Base-by-base conservation (phyloP, 192 early-diverging fungal genomes). In the Tieghemiomyces parasiticus region DNA sequence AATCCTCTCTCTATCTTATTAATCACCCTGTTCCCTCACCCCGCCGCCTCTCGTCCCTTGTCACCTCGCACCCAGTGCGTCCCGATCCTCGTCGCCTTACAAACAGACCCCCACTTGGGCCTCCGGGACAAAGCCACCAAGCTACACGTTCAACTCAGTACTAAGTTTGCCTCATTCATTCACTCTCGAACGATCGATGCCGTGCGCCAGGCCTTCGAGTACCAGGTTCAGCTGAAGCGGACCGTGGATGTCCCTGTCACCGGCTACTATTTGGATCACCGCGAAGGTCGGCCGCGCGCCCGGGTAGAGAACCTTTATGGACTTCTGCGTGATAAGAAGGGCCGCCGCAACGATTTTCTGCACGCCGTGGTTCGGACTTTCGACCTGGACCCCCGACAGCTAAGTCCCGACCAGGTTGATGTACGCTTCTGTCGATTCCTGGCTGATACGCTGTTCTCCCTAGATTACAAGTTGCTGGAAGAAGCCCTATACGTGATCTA, bases 81-180 rank as follows among this genome's bases (percentile, higher is more conserved):
- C 68, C 91, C 95, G 19, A 82, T 80, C 20, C 71, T 95, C 48
- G 80, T 91, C 32, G 90, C 95, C 0, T 74, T 96, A 59, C 81
- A 93, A 68, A 84, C 90, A 1, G 80, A 81, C 58, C 65, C 72
- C 2, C 78, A 89, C 60, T 35, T 65, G 0, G 64, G 66, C 2
- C 68, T 93, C 19, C 77, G 89, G 20, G 82, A 77, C 31, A 86
- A 85, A 32, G 80, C 90, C 4, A 70, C 83, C 22, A 74, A 74
- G 62, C 67, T 92, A 30, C 89, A 97, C 63, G 66, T 74, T 35
- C 80, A 86, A 35, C 63, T 92, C 29, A 78, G 81, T 63, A 81
- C 81, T 55, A 95, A 96, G 70, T 86, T 93, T 62, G 84, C 87
- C 0, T 87, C 85, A 24, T 82, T 95, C 59, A 92, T 97, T 46